phyloP scores from a whole-genome alignment of 2,329 filamentous ascomycete species.

The Nigrospora sphaerica region DNA sequence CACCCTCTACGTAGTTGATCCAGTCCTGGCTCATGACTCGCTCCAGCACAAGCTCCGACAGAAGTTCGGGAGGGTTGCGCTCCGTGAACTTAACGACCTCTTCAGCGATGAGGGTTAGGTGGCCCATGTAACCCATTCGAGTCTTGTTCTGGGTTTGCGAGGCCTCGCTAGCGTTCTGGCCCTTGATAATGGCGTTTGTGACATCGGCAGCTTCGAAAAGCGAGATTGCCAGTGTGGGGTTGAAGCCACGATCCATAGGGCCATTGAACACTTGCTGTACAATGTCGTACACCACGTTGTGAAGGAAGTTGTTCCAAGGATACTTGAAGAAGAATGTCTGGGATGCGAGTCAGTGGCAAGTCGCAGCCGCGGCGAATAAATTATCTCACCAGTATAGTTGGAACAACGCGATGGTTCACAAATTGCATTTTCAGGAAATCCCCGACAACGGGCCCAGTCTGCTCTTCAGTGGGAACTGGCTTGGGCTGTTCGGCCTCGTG shows the following conservation, averaged over 20 bases:
- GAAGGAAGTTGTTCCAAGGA: constrained; percentile 98
- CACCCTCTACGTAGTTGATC: constrained; percentile 92
- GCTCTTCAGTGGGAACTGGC: constrained; percentile 9
- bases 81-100: constrained; percentile 99
- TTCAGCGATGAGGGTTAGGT: constrained; percentile 92
- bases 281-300: constrained; percentile 98
- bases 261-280: constrained; percentile 99
- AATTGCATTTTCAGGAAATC: constrained; percentile 95
- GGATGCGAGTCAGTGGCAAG: constrained; percentile 8
- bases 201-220: constrained; percentile 88
- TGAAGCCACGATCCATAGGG: constrained; percentile 93
- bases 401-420: constrained; percentile 88
- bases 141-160: constrained; percentile 79
- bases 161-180: constrained; percentile 79
- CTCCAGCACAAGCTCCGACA: constrained; percentile 78
- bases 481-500: constrained; percentile 9
- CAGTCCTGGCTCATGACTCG: constrained; percentile 85
- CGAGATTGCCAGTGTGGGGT: constrained; percentile 81
- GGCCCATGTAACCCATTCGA: constrained; percentile 93
- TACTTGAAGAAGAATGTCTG: constrained; percentile 98
- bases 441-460: constrained; percentile 71
- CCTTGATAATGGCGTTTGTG: constrained; percentile 85
- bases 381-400: constrained; percentile 77
- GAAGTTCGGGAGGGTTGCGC: constrained; percentile 78
- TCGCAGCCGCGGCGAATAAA: background rate